Evolutionary conservation across 495 filamentous ascomycete genomes (phyloP), one percentile per base, ranked within the genome.

Genomic region (Aspergillus mulundensis): DNA sequence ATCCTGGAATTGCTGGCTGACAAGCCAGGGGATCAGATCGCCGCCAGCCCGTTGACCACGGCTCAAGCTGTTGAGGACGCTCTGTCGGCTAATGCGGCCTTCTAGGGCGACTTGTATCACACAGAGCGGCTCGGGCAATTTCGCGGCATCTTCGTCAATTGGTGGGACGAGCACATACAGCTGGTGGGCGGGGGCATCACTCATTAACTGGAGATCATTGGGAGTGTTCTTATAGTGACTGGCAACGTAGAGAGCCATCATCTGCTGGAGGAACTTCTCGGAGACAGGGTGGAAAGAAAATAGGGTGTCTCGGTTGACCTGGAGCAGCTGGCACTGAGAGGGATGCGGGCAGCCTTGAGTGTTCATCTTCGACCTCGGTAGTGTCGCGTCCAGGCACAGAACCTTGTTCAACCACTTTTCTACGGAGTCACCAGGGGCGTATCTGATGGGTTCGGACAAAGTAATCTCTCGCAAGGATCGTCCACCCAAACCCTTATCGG

Each of bases 181-280:
- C 70, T 97, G 91, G 66, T 99, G 95, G 0, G 94, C 93, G 11
- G 95, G 95, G 7, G 95, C 94, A 74, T 99, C 95, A 61, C 87
- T 92, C 88, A 99, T 94, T 32, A 99, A 84, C 68, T 97, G 95
- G 24, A 99, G 80, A 65, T 99, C 95, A 63, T 99, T 96, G 4
- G 95, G 95, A 1, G 91, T 91, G 71, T 99, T 99, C 71, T 97
- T 97, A 76, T 99, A 97, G 67, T 97, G 92, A 66, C 88, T 93
- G 16, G 95, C 91, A n/a, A 97, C 94, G 63, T 97, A 97, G 1
- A 99, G 82, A 10, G 91, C 89, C 72, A 99, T 91, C 91, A 97
- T 96, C 58, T 96, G 89, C 66, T 97, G 95, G 44, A 99, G 77
- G 73, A 99, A 98, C 68, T 91, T 94, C 64, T 99, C 95, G 7